Evolutionary conservation across 768 basidiomycete species (phyloP).

Genomic region (Trametes cinnabarina): DNA sequence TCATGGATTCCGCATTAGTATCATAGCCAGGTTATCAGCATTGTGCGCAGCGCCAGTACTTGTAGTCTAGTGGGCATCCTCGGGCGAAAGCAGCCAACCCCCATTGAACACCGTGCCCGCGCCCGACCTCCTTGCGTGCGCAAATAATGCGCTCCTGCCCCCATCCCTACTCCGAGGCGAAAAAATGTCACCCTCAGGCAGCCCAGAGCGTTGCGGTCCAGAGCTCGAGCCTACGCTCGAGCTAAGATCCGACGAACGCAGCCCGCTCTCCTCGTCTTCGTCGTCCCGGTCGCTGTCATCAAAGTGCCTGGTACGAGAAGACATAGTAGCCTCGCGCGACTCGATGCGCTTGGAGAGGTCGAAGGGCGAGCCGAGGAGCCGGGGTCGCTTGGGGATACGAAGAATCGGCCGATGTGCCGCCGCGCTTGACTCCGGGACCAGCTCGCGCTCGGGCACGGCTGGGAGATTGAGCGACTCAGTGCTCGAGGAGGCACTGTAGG

Average conservation of each 20-base stretch:
- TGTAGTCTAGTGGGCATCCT: background rate
- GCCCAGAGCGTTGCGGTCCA: constrained; percentile 18
- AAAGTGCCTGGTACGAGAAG: background rate
- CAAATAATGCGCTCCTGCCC: background rate
- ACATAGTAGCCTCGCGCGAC: background rate
- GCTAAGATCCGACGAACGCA: constrained; percentile 9
- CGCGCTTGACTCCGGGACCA: background rate
- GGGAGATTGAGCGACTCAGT: constrained; percentile 4
- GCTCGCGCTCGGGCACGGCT: background rate
- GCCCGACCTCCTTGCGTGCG: background rate
- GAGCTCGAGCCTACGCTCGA: constrained; percentile 11
- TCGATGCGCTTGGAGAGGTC: constrained; percentile 18
- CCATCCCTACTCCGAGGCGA: constrained; percentile 6
- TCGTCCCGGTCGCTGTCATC: constrained; percentile 4
- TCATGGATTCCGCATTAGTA: too few relatives aligned
- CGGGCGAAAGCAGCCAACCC: constrained; percentile 7
- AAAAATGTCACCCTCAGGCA: constrained; percentile 18
- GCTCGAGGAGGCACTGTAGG: constrained; percentile 2
- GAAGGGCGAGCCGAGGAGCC: constrained; percentile 24
- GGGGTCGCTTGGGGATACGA: constrained; percentile 22
- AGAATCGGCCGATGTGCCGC: constrained; percentile 8
- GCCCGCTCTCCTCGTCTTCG: background rate
- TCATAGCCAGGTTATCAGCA: too few relatives aligned
- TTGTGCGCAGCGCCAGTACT: too few relatives aligned
- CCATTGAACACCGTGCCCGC: background rate